Evolutionary conservation across 352 stramenopile genomes (phyloP).

Genomic region (Phytophthora melonis): DNA sequence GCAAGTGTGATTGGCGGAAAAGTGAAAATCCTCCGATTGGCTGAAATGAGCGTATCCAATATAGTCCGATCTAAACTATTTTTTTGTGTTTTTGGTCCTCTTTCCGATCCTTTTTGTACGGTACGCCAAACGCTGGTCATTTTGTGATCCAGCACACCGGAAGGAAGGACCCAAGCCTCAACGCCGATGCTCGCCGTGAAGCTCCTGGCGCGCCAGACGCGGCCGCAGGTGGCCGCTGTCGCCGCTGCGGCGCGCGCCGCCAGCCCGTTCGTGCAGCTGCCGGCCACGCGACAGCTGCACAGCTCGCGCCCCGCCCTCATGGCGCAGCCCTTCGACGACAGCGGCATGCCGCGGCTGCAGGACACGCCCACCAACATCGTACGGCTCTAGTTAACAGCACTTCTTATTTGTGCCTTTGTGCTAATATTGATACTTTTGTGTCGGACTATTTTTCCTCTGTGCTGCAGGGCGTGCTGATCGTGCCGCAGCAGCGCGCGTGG

Average conservation of each 20-base stretch:
- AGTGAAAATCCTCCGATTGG: background rate
- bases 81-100: background rate
- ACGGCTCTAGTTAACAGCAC: constrained; percentile 3
- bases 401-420: no score
- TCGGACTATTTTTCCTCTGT: background rate
- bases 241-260: background rate
- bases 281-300: constrained; percentile 31
- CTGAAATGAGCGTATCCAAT: background rate
- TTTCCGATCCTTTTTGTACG: constrained; percentile 10
- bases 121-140: background rate
- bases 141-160: background rate
- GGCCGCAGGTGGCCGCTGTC: constrained; percentile 17
- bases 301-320: constrained; percentile 39
- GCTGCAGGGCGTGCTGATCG: constrained; percentile 82
- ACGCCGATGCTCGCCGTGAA: constrained; percentile 40
- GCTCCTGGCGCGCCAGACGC: constrained; percentile 32
- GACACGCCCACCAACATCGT: constrained; percentile 68
- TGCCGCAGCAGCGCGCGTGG: constrained; percentile 91
- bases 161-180: constrained; percentile 5
- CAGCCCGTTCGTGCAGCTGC: constrained; percentile 25
- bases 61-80: background rate
- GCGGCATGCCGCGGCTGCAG: constrained; percentile 51
- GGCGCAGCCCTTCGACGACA: constrained; percentile 52
- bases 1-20: constrained; percentile 15
- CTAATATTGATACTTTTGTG: background rate